Conservation (phyloP, 805 yeast genomes). For the Candida arabinofermentans region DNA sequence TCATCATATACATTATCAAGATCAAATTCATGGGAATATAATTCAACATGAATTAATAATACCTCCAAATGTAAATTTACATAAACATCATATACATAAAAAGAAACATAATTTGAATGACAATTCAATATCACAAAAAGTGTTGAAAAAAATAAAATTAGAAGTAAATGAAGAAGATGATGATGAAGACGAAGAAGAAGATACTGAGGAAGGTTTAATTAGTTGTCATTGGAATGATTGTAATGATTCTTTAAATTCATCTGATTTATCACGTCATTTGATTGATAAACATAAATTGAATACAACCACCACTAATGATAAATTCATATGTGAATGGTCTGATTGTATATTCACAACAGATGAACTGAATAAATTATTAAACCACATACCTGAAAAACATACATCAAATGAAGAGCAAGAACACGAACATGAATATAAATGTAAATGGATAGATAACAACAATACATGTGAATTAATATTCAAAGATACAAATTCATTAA, state of each 20-base stretch:
- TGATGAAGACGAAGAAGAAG: slow-evolving; percentile 7
- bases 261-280: slow-evolving; percentile 48
- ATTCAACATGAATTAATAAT: slow-evolving; percentile 28
- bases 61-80: slow-evolving; percentile 16
- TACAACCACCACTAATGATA: too few relatives aligned
- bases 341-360: slow-evolving; percentile 58
- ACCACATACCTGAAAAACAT: slow-evolving; percentile 47
- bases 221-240: slow-evolving; percentile 73
- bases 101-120: slow-evolving; percentile 1
- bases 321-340: slow-evolving; percentile 72
- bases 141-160: neutral
- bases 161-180: neutral
- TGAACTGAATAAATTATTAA: slow-evolving; percentile 49
- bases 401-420: neutral
- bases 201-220: slow-evolving; percentile 30
- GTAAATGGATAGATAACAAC: slow-evolving; percentile 37
- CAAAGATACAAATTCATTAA: slow-evolving; percentile 53
- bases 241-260: slow-evolving; percentile 31
- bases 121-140: slow-evolving; percentile 13
- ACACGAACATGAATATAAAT: slow-evolving; percentile 2
- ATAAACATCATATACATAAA: slow-evolving; percentile 8
- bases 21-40: slow-evolving; percentile 21
- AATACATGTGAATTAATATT: slow-evolving; percentile 49
- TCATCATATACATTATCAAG: slow-evolving; percentile 30
- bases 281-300: slow-evolving; percentile 42